Conservation (phyloP, 257 asterid species). For the Primulina huaijiensis region DNA sequence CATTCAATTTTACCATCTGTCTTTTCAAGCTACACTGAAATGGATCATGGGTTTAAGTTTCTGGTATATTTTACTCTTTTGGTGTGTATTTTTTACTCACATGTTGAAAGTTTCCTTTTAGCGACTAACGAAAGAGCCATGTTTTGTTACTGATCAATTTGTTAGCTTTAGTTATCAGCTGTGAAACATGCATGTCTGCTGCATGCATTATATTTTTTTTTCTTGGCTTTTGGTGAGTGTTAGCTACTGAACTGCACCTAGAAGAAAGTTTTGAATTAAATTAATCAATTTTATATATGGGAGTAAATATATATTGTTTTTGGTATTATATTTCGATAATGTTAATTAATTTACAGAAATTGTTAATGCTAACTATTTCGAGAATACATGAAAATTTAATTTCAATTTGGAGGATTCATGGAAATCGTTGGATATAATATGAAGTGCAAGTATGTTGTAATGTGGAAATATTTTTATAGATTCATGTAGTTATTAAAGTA, state of each 20-base stretch:
- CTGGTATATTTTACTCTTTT: background rate
- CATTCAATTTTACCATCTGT: constrained; percentile 7
- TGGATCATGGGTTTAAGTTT: constrained; percentile 9
- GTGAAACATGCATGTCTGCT: constrained; percentile 6
- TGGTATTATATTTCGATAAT: background rate
- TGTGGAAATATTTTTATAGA: too few relatives aligned
- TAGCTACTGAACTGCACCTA: background rate
- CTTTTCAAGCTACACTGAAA: constrained; percentile 4
- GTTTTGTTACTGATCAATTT: background rate
- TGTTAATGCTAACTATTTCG: background rate
- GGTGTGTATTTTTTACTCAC: constrained; percentile 7
- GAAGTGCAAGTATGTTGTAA: background rate
- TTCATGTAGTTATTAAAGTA: too few relatives aligned
- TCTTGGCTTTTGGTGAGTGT: background rate
- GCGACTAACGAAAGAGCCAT: background rate
- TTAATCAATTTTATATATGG: background rate
- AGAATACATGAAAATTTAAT: background rate
- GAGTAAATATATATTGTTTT: background rate
- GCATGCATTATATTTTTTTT: background rate
- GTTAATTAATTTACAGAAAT: background rate
- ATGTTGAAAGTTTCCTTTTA: constrained; percentile 1
- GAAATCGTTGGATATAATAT: background rate
- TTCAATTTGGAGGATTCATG: background rate
- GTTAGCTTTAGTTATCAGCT: background rate
- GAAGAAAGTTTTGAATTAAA: background rate